Evolutionary conservation across 495 filamentous ascomycete species (phyloP).

Genomic region (Thozetella sp.): DNA sequence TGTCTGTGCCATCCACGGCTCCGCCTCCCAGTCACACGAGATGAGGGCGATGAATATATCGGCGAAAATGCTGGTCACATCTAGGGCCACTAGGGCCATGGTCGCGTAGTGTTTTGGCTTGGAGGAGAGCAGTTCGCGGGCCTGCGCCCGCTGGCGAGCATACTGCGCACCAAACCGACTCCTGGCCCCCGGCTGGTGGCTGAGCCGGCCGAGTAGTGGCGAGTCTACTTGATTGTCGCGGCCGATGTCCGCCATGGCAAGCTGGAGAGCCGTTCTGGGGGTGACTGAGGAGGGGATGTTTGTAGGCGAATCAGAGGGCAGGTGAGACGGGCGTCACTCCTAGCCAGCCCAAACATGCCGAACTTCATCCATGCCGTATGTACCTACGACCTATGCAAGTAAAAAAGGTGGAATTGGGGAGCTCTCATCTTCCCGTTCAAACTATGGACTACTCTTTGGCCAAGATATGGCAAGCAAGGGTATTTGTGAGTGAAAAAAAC

Average conservation of each 20-base stretch:
- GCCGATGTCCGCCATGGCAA: background rate
- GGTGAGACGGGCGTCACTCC: background rate
- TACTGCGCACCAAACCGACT: background rate
- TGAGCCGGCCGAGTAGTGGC: background rate
- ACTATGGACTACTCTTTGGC: no score
- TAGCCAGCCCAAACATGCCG: no score
- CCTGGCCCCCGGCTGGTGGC: background rate
- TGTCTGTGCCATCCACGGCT: conserved; percentile 33
- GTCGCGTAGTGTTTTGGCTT: conserved; percentile 60
- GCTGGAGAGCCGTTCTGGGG: background rate
- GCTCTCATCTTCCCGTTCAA: no score
- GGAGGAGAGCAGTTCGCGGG: conserved; percentile 47
- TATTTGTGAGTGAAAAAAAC: no score
- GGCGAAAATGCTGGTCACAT: conserved; percentile 60
- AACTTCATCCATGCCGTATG: no score
- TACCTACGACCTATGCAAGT: no score
- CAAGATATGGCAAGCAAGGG: no score
- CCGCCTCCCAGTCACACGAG: conserved; percentile 53
- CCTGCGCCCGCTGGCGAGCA: background rate
- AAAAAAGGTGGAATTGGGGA: background rate
- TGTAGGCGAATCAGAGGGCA: background rate
- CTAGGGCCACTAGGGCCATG: conserved; percentile 55
- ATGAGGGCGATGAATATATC: conserved; percentile 64
- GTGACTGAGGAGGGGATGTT: background rate
- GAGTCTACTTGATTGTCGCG: background rate